Conservation (phyloP, 1,284 basidiomycete genomes). For the Boletellus dicymbophilus region DNA sequence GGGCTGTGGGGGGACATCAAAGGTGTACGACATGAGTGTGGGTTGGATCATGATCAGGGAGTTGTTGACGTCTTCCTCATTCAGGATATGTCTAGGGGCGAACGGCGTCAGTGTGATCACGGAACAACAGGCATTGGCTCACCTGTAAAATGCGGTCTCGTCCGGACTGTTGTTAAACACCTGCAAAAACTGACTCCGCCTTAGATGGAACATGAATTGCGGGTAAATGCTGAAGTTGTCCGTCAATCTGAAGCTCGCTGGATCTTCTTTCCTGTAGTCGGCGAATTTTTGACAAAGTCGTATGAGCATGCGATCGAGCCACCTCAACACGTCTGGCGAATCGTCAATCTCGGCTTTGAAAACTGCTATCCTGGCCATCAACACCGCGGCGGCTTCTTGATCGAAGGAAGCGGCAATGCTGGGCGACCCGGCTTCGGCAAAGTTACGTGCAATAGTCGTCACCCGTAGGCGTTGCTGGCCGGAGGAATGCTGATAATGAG, state of each 20-base stretch:
- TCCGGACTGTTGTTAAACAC: constrained; percentile 99
- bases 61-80: constrained; percentile 99
- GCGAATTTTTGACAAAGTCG: constrained; percentile 99
- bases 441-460: constrained; percentile 95
- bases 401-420: constrained; percentile 95
- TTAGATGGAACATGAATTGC: constrained; percentile 99
- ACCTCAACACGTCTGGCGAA: constrained; percentile 94
- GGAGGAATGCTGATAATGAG: constrained; percentile 97
- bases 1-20: constrained; percentile 89
- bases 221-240: constrained; percentile 99
- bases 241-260: constrained; percentile 88
- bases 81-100: constrained; percentile 80
- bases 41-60: constrained; percentile 99
- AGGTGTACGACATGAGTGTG: constrained; percentile 98
- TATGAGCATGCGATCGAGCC: constrained; percentile 99
- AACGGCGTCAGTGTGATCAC: constrained; percentile 4
- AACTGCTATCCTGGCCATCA: constrained; percentile 99
- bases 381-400: constrained; percentile 96
- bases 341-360: constrained; percentile 99
- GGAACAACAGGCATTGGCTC: constrained; percentile 20
- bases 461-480: constrained; percentile 95
- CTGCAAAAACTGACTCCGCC: constrained; percentile 97
- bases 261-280: constrained; percentile 98
- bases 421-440: constrained; percentile 95
- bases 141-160: constrained; percentile 98